These are phyloP conservation scores for Suhomyces sp. DNA, from an alignment of 805 yeast species.

Conservation along the genomic window DNA sequence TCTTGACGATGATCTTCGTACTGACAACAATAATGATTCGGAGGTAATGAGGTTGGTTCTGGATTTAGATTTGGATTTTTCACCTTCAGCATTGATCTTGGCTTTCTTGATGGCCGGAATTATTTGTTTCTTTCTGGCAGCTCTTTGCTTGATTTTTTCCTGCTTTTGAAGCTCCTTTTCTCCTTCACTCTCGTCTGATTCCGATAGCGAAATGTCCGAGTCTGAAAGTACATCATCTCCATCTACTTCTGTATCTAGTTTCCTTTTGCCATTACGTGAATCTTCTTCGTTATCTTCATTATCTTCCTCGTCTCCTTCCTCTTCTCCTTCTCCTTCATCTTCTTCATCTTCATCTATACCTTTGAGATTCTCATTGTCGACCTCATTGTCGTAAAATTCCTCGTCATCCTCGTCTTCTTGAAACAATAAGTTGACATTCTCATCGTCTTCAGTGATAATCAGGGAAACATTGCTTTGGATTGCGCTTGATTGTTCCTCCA, in stretches of 20 bases:
- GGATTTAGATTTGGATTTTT: constrained; percentile 31
- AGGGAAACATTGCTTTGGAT: constrained; percentile 16
- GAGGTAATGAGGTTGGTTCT: constrained; percentile 35
- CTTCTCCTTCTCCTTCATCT: constrained; percentile 35
- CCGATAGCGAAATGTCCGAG: constrained; percentile 50
- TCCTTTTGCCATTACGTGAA: constrained; percentile 15
- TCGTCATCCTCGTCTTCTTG: constrained; percentile 46
- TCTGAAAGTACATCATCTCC: constrained; percentile 54
- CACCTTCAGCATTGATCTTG: constrained; percentile 14
- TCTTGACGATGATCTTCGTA: constrained; percentile 74
- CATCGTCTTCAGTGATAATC: constrained; percentile 62
- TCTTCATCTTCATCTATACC: constrained; percentile 47
- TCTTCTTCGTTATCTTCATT: constrained; percentile 13
- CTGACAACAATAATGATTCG: constrained; percentile 48
- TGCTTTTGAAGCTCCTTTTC: constrained; percentile 57
- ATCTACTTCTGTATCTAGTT: constrained; percentile 12
- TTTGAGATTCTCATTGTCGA: constrained; percentile 11
- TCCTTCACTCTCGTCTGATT: constrained; percentile 64
- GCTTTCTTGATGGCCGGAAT: constrained; percentile 35
- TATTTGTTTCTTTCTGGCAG: constrained; percentile 18
- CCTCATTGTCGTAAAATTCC: constrained; percentile 22
- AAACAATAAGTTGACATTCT: constrained; percentile 66
- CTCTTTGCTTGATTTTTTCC: constrained; percentile 35
- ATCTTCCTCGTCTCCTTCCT: constrained; percentile 17
- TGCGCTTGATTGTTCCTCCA: constrained; percentile 55